A percentile compares a stretch with the other conserved stretches of the same genome.
Conservation (phyloP, 106 monocot species). For the Alisma plantagoaquatica region DNA sequence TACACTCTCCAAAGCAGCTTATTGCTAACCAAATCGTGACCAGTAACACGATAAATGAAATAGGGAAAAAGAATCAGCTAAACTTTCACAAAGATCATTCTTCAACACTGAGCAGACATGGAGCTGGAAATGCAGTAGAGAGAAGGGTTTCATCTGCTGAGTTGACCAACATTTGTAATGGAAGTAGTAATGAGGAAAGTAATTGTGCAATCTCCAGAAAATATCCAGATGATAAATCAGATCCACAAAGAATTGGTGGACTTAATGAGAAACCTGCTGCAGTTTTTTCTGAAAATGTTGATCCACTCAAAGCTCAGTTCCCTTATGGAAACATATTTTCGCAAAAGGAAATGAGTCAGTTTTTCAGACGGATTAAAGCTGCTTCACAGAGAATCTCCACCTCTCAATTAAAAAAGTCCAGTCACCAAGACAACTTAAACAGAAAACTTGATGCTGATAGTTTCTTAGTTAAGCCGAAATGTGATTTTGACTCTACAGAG, state of each 20-base stretch:
- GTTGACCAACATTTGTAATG: slow-evolving; percentile 1
- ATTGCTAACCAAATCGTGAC: slow-evolving; percentile 2
- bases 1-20: slow-evolving; percentile 25
- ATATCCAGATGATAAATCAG: too few species aligned
- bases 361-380: slow-evolving; percentile 37
- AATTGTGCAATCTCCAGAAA: not conserved
- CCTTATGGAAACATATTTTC: slow-evolving; percentile 85
- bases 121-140: too few species aligned
- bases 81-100: slow-evolving; percentile 4
- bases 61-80: too few species aligned
- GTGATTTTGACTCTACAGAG: too few species aligned
- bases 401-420: too few species aligned
- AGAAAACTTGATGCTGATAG: slow-evolving; percentile 14
- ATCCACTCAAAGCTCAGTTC: slow-evolving; percentile 73
- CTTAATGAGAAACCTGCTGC: not conserved
- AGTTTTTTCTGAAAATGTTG: not conserved
- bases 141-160: too few species aligned
- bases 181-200: not conserved
- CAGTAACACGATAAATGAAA: slow-evolving; percentile 24
- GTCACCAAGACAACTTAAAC: slow-evolving; percentile 21
- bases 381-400: slow-evolving; percentile 47
- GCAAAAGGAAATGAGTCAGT: slow-evolving; percentile 49
- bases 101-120: slow-evolving; percentile 10
- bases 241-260: too few species aligned
- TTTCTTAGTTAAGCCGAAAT: too few species aligned